phyloP scores from a whole-genome alignment of 176 grass and related monocot species.

The Aegilops speltoides region DNA sequence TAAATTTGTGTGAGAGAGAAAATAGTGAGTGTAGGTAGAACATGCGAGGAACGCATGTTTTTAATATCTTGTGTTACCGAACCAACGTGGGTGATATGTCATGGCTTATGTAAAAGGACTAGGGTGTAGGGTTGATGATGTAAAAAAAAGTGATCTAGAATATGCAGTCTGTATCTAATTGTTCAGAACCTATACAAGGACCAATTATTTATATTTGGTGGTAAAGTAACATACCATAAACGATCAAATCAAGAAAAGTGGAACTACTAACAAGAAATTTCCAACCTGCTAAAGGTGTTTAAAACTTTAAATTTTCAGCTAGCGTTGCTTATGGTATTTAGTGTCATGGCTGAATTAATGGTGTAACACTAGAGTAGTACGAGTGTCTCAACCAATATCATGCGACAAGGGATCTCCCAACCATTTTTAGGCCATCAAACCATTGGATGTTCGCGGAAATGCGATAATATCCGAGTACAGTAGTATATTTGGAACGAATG shows the following conservation, averaged over 20 bases:
- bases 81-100: not conserved
- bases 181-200: not conserved
- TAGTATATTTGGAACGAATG: not conserved
- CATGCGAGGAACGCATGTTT: not conserved
- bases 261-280: not conserved
- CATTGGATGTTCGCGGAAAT: too few relatives aligned
- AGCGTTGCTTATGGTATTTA: not conserved
- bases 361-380: not conserved
- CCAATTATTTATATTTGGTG: not conserved
- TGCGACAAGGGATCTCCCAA: conserved; percentile 3
- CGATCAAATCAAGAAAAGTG: not conserved
- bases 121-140: not conserved
- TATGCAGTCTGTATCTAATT: not conserved
- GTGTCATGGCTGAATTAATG: not conserved
- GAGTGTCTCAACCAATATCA: not conserved
- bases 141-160: not conserved
- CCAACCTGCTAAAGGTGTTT: conserved; percentile 15
- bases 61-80: not conserved
- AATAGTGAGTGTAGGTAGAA: not conserved
- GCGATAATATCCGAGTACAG: not conserved
- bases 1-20: not conserved
- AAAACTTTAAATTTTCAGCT: not conserved
- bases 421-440: conserved; percentile 8
- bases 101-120: not conserved
- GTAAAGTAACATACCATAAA: not conserved